A percentile compares a stretch with the other conserved stretches of the same genome.
Conservation (phyloP, 176 grass and related monocot genomes). For the Coix lacrymajobi region DNA sequence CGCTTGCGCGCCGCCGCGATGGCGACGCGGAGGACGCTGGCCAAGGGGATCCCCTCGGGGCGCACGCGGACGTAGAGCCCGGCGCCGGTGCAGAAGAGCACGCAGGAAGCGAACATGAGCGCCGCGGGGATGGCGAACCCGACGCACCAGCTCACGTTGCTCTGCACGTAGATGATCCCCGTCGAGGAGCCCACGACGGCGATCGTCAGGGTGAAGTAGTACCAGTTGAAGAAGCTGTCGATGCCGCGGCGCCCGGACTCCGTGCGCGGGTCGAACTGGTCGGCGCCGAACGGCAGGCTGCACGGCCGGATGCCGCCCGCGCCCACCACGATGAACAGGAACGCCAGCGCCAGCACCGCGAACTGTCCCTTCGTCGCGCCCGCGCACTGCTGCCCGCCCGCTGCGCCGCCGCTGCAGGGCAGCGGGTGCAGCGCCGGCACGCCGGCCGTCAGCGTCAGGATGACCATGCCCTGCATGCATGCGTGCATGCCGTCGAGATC, state of each 20-base stretch:
- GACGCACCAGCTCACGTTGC: conserved; percentile 59
- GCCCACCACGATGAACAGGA: conserved; percentile 50
- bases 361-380: conserved; percentile 27
- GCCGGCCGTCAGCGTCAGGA: conserved; percentile 57
- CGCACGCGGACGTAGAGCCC: conserved; percentile 51
- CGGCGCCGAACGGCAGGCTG: conserved; percentile 73
- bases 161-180: conserved; percentile 79
- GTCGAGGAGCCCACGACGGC: conserved; percentile 55
- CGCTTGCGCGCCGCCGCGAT: conserved; percentile 45
- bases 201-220: conserved; percentile 76
- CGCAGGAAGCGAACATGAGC: conserved; percentile 52
- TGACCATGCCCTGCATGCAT: background rate
- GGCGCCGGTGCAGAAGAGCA: conserved; percentile 56
- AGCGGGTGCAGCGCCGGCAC: conserved; percentile 44
- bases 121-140: conserved; percentile 58
- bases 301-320: conserved; percentile 79
- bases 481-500: background rate
- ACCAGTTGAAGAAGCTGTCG: conserved; percentile 94
- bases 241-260: conserved; percentile 55
- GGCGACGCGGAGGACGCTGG: conserved; percentile 34
- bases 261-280: conserved; percentile 70
- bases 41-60: conserved; percentile 61
- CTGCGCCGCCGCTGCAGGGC: conserved; percentile 3
- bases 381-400: background rate
- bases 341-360: conserved; percentile 39